These are phyloP conservation scores for Clonostachys solani DNA, from an alignment of 2,329 filamentous ascomycete genomes.

Conservation along the genomic window DNA sequence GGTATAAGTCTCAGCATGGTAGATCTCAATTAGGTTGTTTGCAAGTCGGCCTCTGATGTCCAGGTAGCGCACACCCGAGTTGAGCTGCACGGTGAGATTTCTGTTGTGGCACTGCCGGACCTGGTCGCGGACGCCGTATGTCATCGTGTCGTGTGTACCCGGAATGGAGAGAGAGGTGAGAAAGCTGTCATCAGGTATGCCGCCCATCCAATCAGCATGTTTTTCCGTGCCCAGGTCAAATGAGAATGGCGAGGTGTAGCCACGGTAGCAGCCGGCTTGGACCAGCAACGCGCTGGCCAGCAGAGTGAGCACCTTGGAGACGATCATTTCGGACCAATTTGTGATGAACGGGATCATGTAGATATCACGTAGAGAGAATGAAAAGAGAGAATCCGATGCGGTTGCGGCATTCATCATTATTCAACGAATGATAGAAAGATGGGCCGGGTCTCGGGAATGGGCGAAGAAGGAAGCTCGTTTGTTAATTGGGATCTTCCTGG, in stretches of 20 bases:
- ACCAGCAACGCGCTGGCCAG: constrained; percentile 3
- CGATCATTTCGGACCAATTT: too few relatives aligned
- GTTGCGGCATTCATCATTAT: too few relatives aligned
- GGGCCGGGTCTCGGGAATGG: too few relatives aligned
- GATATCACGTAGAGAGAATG: too few relatives aligned
- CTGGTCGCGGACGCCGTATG: constrained; percentile 29
- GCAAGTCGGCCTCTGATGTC: constrained; percentile 41
- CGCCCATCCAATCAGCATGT: constrained; percentile 29
- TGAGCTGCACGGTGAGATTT: constrained; percentile 38
- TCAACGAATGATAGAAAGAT: too few relatives aligned
- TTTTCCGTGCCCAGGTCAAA: constrained; percentile 23
- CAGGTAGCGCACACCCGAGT: constrained; percentile 42
- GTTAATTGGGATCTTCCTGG: too few relatives aligned
- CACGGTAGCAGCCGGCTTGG: constrained; percentile 18
- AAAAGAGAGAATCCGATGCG: too few relatives aligned
- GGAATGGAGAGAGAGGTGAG: constrained; percentile 42
- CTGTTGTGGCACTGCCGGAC: constrained; percentile 42
- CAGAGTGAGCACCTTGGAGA: too few relatives aligned
- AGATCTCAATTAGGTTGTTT: constrained; percentile 38
- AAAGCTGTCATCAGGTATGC: constrained; percentile 30
- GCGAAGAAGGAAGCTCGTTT: too few relatives aligned
- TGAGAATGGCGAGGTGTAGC: constrained; percentile 24
- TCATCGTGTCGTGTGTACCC: constrained; percentile 51
- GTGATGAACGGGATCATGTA: too few relatives aligned
- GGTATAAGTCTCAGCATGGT: constrained; percentile 39